These are phyloP conservation scores for Nannochloropsis gaditana DNA, from an alignment of 108 stramenopile species.

Conservation along the genomic window DNA sequence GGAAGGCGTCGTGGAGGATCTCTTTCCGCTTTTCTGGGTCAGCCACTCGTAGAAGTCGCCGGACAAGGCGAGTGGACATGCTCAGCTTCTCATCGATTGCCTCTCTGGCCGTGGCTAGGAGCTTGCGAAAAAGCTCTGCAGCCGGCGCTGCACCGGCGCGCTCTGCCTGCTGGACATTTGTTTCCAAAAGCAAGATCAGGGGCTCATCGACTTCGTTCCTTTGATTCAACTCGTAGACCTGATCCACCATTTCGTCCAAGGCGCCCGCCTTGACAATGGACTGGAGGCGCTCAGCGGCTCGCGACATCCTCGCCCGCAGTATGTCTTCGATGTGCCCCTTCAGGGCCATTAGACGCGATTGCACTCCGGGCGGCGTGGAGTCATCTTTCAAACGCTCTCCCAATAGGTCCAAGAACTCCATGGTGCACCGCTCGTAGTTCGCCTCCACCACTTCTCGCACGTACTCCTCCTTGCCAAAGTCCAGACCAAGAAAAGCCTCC, in stretches of 20 bases:
- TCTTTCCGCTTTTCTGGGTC: neutral
- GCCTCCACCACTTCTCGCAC: neutral
- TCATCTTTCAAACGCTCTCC: neutral
- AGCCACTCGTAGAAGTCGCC: neutral
- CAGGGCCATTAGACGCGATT: neutral
- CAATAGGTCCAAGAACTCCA: slow-evolving; percentile 17
- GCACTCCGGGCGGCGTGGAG: neutral
- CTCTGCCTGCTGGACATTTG: slow-evolving; percentile 21
- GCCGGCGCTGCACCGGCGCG: neutral
- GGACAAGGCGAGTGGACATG: slow-evolving; percentile 5
- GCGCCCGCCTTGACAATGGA: neutral
- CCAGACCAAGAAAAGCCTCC: neutral
- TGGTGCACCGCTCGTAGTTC: neutral
- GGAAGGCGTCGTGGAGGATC: slow-evolving; percentile 9
- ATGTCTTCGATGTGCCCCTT: neutral
- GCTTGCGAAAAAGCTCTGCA: neutral
- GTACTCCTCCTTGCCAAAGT: neutral
- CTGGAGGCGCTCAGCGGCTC: neutral
- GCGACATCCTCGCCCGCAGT: neutral
- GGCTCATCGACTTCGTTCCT: neutral
- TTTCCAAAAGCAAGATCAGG: neutral
- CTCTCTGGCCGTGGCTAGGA: neutral
- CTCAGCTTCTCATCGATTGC: neutral
- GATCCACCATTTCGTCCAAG: neutral
- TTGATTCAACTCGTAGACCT: neutral